phyloP scores from a whole-genome alignment of 2,329 filamentous ascomycete genomes.

The Teratosphaeria epicoccoides region DNA sequence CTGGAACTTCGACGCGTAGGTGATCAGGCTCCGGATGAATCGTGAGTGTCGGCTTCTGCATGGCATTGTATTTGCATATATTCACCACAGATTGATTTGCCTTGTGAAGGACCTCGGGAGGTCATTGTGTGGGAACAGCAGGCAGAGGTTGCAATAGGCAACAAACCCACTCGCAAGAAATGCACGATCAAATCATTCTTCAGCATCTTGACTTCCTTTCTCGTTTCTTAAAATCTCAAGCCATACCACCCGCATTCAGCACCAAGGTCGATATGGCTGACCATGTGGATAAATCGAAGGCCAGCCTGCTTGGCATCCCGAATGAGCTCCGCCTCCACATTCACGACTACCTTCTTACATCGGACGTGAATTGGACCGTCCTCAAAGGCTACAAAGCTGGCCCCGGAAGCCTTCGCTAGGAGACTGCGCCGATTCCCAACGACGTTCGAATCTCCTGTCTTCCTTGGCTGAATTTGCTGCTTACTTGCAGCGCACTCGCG shows the following conservation, averaged over 20 bases:
- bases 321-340: not conserved
- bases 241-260: too few species aligned
- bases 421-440: not conserved
- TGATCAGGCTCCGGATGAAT: too few species aligned
- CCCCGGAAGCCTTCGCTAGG: not conserved
- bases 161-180: not conserved
- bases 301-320: not conserved
- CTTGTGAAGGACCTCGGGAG: too few species aligned
- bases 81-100: not conserved
- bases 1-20: not conserved
- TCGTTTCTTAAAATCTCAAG: too few species aligned
- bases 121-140: not conserved
- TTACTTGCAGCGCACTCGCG: not conserved
- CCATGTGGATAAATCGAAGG: not conserved
- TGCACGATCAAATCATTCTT: not conserved
- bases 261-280: not conserved
- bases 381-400: not conserved
- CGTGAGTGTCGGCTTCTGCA: too few species aligned
- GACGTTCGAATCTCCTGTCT: not conserved
- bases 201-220: not conserved
- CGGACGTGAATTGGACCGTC: not conserved
- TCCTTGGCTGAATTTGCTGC: not conserved
- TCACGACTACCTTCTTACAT: not conserved
- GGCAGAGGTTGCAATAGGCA: not conserved
- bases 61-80: not conserved